These are phyloP conservation scores for Phytopythium vexans DNA, from an alignment of 352 stramenopile species.

Conservation along the genomic window DNA sequence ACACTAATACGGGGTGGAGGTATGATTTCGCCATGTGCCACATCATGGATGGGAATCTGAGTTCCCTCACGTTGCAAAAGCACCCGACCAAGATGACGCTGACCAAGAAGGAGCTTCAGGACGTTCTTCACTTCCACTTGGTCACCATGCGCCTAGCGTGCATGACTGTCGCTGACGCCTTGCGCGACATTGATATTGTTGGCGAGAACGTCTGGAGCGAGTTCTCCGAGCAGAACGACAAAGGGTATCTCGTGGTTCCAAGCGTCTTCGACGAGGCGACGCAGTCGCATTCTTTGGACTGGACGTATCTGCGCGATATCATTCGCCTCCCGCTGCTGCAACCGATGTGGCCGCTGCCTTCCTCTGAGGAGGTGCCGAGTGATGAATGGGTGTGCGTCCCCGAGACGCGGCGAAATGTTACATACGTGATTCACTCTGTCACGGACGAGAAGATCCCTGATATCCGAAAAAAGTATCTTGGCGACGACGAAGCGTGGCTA, in stretches of 20 bases:
- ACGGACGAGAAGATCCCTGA: slow-evolving; percentile 37
- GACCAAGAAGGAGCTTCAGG: slow-evolving; percentile 50
- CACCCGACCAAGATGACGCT: slow-evolving; percentile 34
- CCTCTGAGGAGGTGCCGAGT: slow-evolving; percentile 6
- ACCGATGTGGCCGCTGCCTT: slow-evolving; percentile 62
- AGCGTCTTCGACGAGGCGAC: slow-evolving; percentile 27
- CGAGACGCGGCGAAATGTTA: slow-evolving; percentile 62
- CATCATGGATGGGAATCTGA: slow-evolving; percentile 63
- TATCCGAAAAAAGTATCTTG: slow-evolving; percentile 44
- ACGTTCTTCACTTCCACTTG: slow-evolving; percentile 74
- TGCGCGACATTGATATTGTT: slow-evolving; percentile 63
- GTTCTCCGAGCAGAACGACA: slow-evolving; percentile 87
- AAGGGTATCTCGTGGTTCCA: slow-evolving; percentile 81
- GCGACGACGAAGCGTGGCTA: slow-evolving; percentile 42
- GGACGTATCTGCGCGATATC: slow-evolving; percentile 62
- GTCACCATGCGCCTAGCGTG: slow-evolving; percentile 76
- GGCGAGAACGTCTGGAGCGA: slow-evolving; percentile 68
- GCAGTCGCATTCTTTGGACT: slow-evolving; percentile 41
- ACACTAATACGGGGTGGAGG: slow-evolving; percentile 74
- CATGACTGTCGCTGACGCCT: slow-evolving; percentile 68
- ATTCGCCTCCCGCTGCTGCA: slow-evolving; percentile 59
- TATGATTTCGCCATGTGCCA: slow-evolving; percentile 81
- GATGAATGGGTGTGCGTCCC: slow-evolving; percentile 78
- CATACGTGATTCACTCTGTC: slow-evolving; percentile 56
- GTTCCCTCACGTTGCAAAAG: slow-evolving; percentile 61